Conservation (phyloP, 148 eudicot species). For the Nyssa sinensis region DNA sequence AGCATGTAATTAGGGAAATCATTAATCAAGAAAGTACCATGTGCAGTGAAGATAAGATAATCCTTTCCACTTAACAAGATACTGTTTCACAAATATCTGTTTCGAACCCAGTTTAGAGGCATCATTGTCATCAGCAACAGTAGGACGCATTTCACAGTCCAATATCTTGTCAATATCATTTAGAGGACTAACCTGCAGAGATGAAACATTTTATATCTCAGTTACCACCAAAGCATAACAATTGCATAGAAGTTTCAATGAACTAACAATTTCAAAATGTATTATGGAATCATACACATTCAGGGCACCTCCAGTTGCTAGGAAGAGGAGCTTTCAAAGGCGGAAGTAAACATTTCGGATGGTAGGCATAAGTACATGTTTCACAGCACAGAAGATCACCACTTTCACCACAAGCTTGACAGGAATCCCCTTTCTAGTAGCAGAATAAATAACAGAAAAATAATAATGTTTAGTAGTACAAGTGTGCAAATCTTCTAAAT, state of each 20-base stretch:
- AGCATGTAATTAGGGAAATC: not conserved
- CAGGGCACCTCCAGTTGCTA: constrained; percentile 80
- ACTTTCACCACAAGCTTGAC: constrained; percentile 67
- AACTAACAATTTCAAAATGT: constrained; percentile 14
- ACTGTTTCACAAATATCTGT: constrained; percentile 76
- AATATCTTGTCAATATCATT: constrained; percentile 90
- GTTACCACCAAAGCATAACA: not conserved
- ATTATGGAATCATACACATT: constrained; percentile 64
- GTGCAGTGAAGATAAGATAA: constrained; percentile 90
- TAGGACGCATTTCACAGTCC: constrained; percentile 84
- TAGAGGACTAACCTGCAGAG: constrained; percentile 79
- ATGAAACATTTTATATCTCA: constrained; percentile 14
- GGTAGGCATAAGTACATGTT: constrained; percentile 83
- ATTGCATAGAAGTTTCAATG: not conserved
- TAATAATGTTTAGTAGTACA: not conserved
- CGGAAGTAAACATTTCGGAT: constrained; percentile 83
- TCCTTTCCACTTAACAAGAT: constrained; percentile 98
- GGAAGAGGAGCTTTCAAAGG: constrained; percentile 80
- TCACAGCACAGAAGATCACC: constrained; percentile 64
- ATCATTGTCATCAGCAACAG: constrained; percentile 63
- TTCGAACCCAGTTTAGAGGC: constrained; percentile 64
- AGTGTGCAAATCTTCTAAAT: not conserved
- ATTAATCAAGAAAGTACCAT: constrained; percentile 50
- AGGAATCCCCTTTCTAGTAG: constrained; percentile 64
- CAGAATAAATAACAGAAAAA: constrained; percentile 11